Conservation (phyloP, 768 basidiomycete genomes). For the Clitopilus passeckerianus region DNA sequence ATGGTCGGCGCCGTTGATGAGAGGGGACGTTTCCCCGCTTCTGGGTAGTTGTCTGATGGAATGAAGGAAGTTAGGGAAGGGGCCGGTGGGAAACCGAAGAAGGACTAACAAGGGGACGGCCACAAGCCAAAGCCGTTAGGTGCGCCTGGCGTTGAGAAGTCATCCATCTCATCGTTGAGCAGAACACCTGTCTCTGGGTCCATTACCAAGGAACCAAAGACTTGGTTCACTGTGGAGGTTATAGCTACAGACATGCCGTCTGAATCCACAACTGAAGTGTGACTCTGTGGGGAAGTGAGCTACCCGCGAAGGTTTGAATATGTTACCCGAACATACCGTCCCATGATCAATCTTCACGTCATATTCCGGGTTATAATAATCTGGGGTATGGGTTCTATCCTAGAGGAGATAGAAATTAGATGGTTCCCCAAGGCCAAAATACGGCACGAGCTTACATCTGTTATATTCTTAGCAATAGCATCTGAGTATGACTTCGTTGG, state of each 20-base stretch:
- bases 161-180: conserved; percentile 94
- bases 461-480: conserved; percentile 60
- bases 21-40: conserved; percentile 81
- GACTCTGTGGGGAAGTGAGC: conserved; percentile 48
- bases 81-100: neutral
- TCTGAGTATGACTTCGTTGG: conserved; percentile 65
- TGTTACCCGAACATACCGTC: conserved; percentile 49
- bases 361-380: conserved; percentile 82
- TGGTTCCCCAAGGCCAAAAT: neutral
- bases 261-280: conserved; percentile 77
- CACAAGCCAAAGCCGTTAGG: conserved; percentile 80
- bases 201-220: conserved; percentile 87
- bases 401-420: conserved; percentile 20
- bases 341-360: conserved; percentile 82
- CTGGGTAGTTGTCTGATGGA: conserved; percentile 77
- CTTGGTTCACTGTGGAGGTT: conserved; percentile 84
- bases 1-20: conserved; percentile 84
- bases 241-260: conserved; percentile 84
- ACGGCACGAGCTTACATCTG: conserved; percentile 56
- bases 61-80: conserved; percentile 1
- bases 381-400: conserved; percentile 76
- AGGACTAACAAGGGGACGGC: conserved; percentile 70
- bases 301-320: neutral
- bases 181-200: conserved; percentile 87
- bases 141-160: conserved; percentile 84